Base-by-base conservation (phyloP, 2,329 filamentous ascomycete genomes). In the Plenodomus lindquistii region DNA sequence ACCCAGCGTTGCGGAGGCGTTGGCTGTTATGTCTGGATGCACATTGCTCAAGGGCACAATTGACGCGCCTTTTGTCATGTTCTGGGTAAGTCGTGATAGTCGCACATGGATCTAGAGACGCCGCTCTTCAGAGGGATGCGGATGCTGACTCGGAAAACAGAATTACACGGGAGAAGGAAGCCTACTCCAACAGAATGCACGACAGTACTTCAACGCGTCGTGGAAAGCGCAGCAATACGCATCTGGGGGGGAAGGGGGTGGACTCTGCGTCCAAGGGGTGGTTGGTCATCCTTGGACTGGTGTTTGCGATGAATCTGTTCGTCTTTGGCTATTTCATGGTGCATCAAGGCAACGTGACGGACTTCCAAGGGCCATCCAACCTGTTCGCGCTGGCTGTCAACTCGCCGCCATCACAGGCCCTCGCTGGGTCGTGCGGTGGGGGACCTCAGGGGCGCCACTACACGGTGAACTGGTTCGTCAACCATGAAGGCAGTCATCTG, bases 321-420 rank as follows among this genome's bases (percentile, higher is more conserved):
- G 88, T 86, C 47, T 73, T 90, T 0, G 62, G 75, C 2, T 91
- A 90, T 70, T 78, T 87, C 54, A 67, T 86, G 42, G 63, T 81
- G 39, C 76, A 82, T 44, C 80, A 54, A 65, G 82, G 83, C 1
- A 79, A 89, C 18, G 82, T 93, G 7, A 91, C 87, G 1, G 89
- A 93, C 72, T 91, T 88, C 63, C 88, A 85, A 0, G 88, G 93
- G 61, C 87, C 88, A 1, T 83, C 86, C 44, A 91, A 91, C 63
- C 73, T 91, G 2, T 91, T 92, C 60, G 77, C 84, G 0, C 72
- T 91, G 0, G 86, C 87, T 2, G 77, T 92, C 43, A 91, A 91
- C 63, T 81, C 77, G 20, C 83, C 83, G 0, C 78, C 79, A 0
- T 79, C 74, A 5, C 64, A 75, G 2, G 69, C 75, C 3, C 57